A percentile compares a stretch with the other conserved stretches of the same genome.
Evolutionary conservation across 83 land plant species (phyloP).

Genomic region (Picea mariana): DNA sequence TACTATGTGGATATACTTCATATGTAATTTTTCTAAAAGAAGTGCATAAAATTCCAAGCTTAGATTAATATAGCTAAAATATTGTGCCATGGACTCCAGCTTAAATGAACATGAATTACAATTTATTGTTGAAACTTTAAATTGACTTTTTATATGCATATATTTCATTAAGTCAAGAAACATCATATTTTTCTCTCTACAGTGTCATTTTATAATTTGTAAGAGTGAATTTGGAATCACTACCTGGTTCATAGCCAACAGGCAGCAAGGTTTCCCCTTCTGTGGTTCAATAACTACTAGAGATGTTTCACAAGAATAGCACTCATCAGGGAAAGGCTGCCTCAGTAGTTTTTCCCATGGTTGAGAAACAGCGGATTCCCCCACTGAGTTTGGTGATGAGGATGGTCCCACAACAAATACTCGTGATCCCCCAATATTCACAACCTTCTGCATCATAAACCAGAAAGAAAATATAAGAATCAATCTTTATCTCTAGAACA

Average conservation of each 20-base stretch:
- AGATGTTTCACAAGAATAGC: background rate
- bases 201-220: background rate
- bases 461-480: no score
- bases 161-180: background rate
- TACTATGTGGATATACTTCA: no score
- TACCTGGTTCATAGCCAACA: background rate
- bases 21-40: no score
- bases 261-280: constrained; percentile 5
- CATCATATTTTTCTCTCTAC: background rate
- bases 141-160: background rate
- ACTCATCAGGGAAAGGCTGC: background rate
- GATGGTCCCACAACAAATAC: no score
- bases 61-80: no score
- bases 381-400: background rate
- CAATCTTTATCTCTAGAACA: background rate
- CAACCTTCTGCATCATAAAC: no score
- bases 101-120: no score
- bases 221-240: background rate
- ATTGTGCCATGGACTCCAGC: no score
- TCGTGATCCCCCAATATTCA: no score
- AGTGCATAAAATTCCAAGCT: no score
- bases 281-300: background rate
- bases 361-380: background rate
- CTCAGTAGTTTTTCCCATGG: background rate
- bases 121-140: background rate